phyloP scores from a whole-genome alignment of 345 rosid genomes.

The Pugionium dolabratum region DNA sequence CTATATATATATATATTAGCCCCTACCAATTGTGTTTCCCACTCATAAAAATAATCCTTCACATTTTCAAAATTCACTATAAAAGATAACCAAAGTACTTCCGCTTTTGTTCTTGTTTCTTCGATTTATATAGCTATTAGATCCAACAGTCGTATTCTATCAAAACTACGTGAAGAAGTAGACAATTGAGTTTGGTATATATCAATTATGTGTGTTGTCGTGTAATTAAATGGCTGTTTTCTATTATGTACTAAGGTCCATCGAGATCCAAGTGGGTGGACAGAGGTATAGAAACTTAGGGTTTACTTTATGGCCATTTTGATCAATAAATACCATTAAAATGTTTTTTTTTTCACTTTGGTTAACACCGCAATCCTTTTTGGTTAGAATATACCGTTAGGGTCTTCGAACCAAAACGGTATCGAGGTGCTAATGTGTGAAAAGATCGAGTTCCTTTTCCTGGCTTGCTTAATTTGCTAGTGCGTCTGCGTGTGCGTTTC shows the following conservation, averaged over 20 bases:
- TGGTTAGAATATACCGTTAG: no score
- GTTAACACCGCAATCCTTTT: no score
- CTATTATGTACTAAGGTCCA: conserved; percentile 16
- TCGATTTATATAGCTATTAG: neutral
- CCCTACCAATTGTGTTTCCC: conserved; percentile 34
- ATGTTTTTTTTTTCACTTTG: no score
- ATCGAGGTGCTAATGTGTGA: no score
- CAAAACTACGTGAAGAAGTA: conserved; percentile 13
- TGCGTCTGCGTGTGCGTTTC: no score
- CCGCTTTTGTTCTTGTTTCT: neutral
- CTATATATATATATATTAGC: conserved; percentile 18
- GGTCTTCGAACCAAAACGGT: no score
- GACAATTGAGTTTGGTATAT: conserved; percentile 35
- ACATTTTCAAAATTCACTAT: conserved; percentile 18
- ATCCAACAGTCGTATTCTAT: conserved; percentile 5
- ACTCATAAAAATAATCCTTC: conserved; percentile 24
- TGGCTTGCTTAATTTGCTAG: no score
- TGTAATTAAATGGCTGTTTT: conserved; percentile 26
- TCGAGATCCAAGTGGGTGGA: conserved; percentile 14
- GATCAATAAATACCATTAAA: no score
- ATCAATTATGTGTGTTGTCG: conserved; percentile 33
- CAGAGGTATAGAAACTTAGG: conserved; percentile 1
- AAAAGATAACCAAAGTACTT: conserved; percentile 30
- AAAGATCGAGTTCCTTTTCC: no score
- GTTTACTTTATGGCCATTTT: neutral